A percentile compares a stretch with the other conserved stretches of the same genome.
phyloP scores from a whole-genome alignment of 2,329 filamentous ascomycete genomes.

The Trichoderma simmonsii region DNA sequence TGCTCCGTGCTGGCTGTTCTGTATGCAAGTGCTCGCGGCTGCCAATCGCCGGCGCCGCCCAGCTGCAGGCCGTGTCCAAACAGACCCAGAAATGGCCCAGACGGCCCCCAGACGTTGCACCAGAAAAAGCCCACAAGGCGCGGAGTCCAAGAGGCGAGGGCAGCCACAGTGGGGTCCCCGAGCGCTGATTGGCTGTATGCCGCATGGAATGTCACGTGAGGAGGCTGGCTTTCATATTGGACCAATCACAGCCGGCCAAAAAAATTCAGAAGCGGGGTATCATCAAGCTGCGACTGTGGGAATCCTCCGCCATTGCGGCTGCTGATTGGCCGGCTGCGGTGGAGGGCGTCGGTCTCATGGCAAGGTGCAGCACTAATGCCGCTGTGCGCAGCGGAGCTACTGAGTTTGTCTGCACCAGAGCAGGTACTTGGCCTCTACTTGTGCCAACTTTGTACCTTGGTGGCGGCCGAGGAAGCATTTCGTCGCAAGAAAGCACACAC shows the following conservation, averaged over 20 bases:
- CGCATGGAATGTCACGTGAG: not conserved
- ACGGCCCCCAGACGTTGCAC: slow-evolving; percentile 2
- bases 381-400: slow-evolving; percentile 8
- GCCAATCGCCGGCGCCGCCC: slow-evolving; percentile 4
- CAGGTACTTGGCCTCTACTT: not conserved
- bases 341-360: slow-evolving; percentile 14
- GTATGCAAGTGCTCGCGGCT: slow-evolving; percentile 9
- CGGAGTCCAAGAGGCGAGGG: not conserved
- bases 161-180: slow-evolving; percentile 5
- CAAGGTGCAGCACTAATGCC: slow-evolving; percentile 15
- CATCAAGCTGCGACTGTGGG: slow-evolving; percentile 7
- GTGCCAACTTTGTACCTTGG: not conserved
- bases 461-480: not conserved
- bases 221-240: not conserved
- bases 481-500: not conserved
- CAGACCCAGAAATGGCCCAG: not conserved
- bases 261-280: not conserved
- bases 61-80: slow-evolving; percentile 1
- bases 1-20: not conserved
- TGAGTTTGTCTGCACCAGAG: slow-evolving; percentile 7
- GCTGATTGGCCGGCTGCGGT: slow-evolving; percentile 3
- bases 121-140: not conserved
- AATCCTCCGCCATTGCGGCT: not conserved
- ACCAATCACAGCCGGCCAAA: not conserved
- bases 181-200: not conserved